Evolutionary conservation across 176 grass and related monocot species (phyloP), one percentile per base, ranked within the genome.

Genomic region (Avena atlantica): DNA sequence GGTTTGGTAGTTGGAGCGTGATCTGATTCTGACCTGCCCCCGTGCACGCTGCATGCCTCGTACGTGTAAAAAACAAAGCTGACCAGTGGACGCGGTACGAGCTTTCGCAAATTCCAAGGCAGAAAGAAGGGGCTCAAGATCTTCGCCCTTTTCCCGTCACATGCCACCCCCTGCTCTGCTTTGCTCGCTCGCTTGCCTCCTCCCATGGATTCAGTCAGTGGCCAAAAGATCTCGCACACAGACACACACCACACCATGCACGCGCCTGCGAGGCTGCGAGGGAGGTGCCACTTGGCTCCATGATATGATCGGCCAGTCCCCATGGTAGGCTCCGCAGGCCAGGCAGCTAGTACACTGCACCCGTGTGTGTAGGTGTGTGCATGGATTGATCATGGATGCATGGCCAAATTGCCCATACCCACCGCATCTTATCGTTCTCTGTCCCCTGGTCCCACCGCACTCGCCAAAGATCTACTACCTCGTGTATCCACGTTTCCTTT

Each of bases 361-460:
- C 37, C 37, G 53, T 57, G 51, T 16, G 27, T 16, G 9, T 23
- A 2, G 15, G 63, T 34, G 63, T 20, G 55, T 40, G 64, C 63
- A n/a, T 71, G 58, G 8, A 60, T 60, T 20, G 53, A 17, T 59
- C 48, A 50, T 50, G 48, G 49, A 13, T 34, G 48, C 59, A 15
- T 67, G 17, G 40, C 69, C 69, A 72, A 45, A 13, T 72, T 72
- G 69, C 40, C 69, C 69, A 72, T 72, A 40, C 17, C 69, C 69
- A 72, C 83, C 83, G 64, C 83, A 76, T 34, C 71, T 81, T 81
- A 74, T 65, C 68, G 57, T 40, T 87, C 70, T 81, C 44, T 81
- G 56, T 81, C 78, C 12, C 44, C 44, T 80, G 68, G 85, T 87
- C 85, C 85, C 19, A 20, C 19, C 0, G 8, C 2, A 6, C 1